Base-by-base conservation (phyloP, 164 flowering plant genomes). In the Stephania japonica region DNA sequence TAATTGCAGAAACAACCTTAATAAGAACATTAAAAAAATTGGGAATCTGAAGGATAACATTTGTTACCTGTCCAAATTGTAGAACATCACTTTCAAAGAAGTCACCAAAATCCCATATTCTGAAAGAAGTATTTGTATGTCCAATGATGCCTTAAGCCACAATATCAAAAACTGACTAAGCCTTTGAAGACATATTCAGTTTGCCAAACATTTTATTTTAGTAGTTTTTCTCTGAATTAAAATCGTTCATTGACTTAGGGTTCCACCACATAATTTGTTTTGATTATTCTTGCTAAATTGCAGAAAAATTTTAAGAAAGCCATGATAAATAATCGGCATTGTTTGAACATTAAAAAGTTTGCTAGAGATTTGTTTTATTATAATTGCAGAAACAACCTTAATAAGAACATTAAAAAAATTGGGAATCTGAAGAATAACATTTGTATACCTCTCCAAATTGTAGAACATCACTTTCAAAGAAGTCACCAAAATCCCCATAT, bases 21-120 rank as follows among this genome's bases (percentile, higher is more conserved):
- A 59, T 8, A 7, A n/a, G 21, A 21, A 7, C 9, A 21, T 19
- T 21, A 21, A 59, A 59, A 21, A 59, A 59, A 19, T 21, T 9
- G 64, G 64, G 19, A 19, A 19, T 18, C 23, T 24, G 21, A 59
- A n/a, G 64, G 25, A 59, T 59, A 18, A 7, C 21, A 7, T 59
- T 59, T 24, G 21, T 59, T 89, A 96, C 99, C 97, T 96, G 98
- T 38, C 97, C 99, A 75, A 96, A 90, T 59, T 93, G 91, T 81
- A 96, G 84, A 72, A 67, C 78, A 68, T 96, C 98, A 81, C 80
- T 86, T 80, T 87, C 92, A 78, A 96, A 96, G 73, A 96, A 91
- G 83, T 91, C 98, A 44, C 97, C 93, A 83, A 96, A 93, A 78
- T 91, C 99, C 99, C 99, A 82, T 90, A 96, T 81, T 96, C 98